Percentiles rank a stretch among this genome's conserved stretches.
These are phyloP conservation scores for Cryptosporidium sp. DNA, from an alignment of 169 alveolate species.

Conservation along the genomic window DNA sequence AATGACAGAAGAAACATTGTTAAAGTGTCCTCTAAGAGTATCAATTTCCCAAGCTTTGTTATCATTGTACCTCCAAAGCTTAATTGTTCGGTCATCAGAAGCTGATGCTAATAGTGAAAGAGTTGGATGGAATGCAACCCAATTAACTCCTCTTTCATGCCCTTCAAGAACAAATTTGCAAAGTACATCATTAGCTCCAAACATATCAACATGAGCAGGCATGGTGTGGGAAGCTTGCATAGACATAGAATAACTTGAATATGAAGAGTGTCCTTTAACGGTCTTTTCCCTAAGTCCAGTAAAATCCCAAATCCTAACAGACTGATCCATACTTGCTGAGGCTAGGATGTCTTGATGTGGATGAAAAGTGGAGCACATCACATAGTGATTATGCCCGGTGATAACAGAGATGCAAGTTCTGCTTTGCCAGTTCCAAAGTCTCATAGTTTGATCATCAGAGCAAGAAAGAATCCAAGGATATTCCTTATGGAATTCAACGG, in stretches of 20 bases:
- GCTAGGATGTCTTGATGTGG: slow-evolving; percentile 93
- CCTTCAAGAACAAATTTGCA: slow-evolving; percentile 94
- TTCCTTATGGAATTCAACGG: slow-evolving; percentile 94
- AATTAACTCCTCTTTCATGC: slow-evolving; percentile 97
- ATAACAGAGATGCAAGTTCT: slow-evolving; percentile 88
- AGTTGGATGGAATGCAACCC: slow-evolving; percentile 94
- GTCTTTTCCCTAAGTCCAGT: slow-evolving; percentile 92
- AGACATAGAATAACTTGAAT: slow-evolving; percentile 18
- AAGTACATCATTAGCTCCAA: slow-evolving; percentile 91
- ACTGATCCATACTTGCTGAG: slow-evolving; percentile 93
- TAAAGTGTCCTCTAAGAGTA: slow-evolving; percentile 92
- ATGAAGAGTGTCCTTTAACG: slow-evolving; percentile 79
- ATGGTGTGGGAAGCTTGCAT: slow-evolving; percentile 31
- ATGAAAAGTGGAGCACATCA: slow-evolving; percentile 96
- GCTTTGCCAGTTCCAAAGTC: slow-evolving; percentile 98
- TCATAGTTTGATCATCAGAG: slow-evolving; percentile 96
- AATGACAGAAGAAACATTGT: slow-evolving; percentile 93
- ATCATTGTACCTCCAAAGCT: slow-evolving; percentile 94
- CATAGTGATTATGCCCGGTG: slow-evolving; percentile 97
- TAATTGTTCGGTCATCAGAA: slow-evolving; percentile 94
- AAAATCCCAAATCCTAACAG: slow-evolving; percentile 96
- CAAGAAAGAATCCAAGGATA: slow-evolving; percentile 96
- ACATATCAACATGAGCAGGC: slow-evolving; percentile 84
- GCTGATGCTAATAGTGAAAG: slow-evolving; percentile 92
- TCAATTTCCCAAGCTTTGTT: slow-evolving; percentile 94